Evolutionary conservation across 2,329 filamentous ascomycete species (phyloP), one percentile per base, ranked within the genome.

Genomic region (Amylocarpus encephaloides): DNA sequence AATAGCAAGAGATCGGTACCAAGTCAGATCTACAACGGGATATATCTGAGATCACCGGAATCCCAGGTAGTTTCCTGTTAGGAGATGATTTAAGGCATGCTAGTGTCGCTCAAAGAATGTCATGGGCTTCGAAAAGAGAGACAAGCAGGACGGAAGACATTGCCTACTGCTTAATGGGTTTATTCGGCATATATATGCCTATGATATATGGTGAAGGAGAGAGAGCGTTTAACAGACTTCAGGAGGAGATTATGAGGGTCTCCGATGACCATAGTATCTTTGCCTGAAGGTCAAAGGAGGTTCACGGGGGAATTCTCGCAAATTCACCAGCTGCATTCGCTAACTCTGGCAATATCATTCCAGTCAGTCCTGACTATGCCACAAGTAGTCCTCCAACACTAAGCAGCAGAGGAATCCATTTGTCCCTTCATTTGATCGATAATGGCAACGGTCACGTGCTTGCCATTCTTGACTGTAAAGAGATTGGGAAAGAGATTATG

Each of bases 151-250:
- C 35, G 6, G 50, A 52, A 30, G 50, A 69, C 49, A 52, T 57
- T 40, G 66, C 67, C 1, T 70, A 69, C 46, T 65, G 60, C 26
- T 45, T 70, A 53, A 35, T 45, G 29, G 43, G 43, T 4, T 15
- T 70, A 3, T 70, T 67, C 26, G 62, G 56, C 39, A 57, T 70
- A 3, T 64, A 64, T 29, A 69, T 70, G 66, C 60, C 64, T 6
- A 50, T 66, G 11, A 50, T 68, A 1, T 69, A 68, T 16, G 67
- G 67, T 1, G 67, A 69, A 32, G 65, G 67, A 6, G 45, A 36
- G 33, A 62, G 55, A 29, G 66, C 67, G 12, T 70, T 68, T 45
- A 47, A 61, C 3, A 58, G 67, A n/a, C 52, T 70, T 2, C 66
- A 69, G 46, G 56, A 65, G 39, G 66, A 68, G 30, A 66, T 70